These are phyloP conservation scores for Trichoderma cornu-damae DNA, from an alignment of 2,329 filamentous ascomycete species.

Conservation along the genomic window DNA sequence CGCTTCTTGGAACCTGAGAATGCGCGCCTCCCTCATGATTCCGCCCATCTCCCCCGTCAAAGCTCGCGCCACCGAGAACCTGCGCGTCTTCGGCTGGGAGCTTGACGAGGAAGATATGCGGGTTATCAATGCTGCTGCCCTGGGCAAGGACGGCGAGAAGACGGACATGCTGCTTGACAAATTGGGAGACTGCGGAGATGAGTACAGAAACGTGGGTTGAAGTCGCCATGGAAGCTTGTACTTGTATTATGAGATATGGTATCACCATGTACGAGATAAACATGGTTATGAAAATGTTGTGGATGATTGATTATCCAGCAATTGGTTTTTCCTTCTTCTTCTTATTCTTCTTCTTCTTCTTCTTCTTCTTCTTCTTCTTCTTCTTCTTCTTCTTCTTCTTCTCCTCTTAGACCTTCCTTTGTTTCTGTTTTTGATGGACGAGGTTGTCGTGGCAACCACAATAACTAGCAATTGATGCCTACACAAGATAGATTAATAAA, in stretches of 20 bases:
- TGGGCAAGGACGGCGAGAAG: conserved; percentile 19
- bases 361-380: too few relatives aligned
- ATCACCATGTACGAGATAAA: too few relatives aligned
- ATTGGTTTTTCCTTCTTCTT: background rate
- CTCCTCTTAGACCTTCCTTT: too few relatives aligned
- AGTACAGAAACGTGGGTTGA: conserved; percentile 22
- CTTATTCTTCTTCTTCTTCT: background rate
- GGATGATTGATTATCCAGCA: too few relatives aligned
- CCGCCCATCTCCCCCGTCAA: background rate
- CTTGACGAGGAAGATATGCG: conserved; percentile 21
- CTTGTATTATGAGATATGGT: too few relatives aligned
- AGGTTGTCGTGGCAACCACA: too few relatives aligned
- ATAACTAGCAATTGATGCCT: background rate
- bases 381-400: background rate
- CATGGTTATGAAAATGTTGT: too few relatives aligned
- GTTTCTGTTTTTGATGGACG: background rate
- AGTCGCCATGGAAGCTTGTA: too few relatives aligned
- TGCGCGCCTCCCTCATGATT: background rate
- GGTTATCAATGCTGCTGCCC: conserved; percentile 25
- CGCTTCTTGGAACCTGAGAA: background rate
- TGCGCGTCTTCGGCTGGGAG: conserved; percentile 22
- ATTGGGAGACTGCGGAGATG: conserved; percentile 28
- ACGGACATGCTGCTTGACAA: conserved; percentile 30
- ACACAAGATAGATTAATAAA: background rate
- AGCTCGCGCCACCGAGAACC: conserved; percentile 24